Percentiles rank a stretch among this genome's conserved stretches.
Evolutionary conservation across 164 flowering plant genomes (phyloP).

Genomic region (Platanus orientalis): DNA sequence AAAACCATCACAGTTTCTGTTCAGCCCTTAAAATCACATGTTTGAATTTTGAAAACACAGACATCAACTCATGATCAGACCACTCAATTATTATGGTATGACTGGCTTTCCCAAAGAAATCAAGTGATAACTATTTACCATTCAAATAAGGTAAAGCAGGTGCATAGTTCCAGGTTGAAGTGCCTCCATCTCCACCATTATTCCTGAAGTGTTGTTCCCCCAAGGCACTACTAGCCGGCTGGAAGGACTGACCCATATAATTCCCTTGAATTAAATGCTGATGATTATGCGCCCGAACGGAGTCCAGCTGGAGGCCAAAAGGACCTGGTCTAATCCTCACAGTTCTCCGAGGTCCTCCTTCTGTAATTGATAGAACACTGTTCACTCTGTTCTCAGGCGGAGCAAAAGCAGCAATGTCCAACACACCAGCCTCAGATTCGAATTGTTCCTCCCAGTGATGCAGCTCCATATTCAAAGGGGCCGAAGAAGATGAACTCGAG

Average conservation of each 20-base stretch:
- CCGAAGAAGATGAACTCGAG: slow-evolving; percentile 45
- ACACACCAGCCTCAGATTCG: slow-evolving; percentile 30
- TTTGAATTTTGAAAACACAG: not conserved
- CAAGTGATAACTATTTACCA: slow-evolving; percentile 27
- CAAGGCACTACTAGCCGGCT: slow-evolving; percentile 39
- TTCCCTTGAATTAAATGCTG: slow-evolving; percentile 42
- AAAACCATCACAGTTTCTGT: not conserved
- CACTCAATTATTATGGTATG: not conserved
- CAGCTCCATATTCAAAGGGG: slow-evolving; percentile 33
- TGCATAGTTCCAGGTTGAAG: slow-evolving; percentile 44
- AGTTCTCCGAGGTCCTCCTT: slow-evolving; percentile 36
- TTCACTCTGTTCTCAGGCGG: slow-evolving; percentile 35
- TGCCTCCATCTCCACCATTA: slow-evolving; percentile 34
- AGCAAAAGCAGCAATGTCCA: slow-evolving; percentile 29
- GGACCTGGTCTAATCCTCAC: slow-evolving; percentile 42
- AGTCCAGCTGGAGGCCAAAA: slow-evolving; percentile 29
- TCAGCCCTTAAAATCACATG: not conserved
- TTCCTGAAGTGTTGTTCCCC: slow-evolving; percentile 36
- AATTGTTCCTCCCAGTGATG: slow-evolving; percentile 23
- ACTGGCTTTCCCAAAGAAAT: not conserved
- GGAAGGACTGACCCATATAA: slow-evolving; percentile 43
- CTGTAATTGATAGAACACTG: slow-evolving; percentile 25
- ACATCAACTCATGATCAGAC: not conserved
- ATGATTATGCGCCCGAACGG: slow-evolving; percentile 34
- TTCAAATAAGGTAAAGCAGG: slow-evolving; percentile 40